Evolutionary conservation across 768 basidiomycete species (phyloP), one percentile per base, ranked within the genome.

Genomic region (Termitomyces sp.): DNA sequence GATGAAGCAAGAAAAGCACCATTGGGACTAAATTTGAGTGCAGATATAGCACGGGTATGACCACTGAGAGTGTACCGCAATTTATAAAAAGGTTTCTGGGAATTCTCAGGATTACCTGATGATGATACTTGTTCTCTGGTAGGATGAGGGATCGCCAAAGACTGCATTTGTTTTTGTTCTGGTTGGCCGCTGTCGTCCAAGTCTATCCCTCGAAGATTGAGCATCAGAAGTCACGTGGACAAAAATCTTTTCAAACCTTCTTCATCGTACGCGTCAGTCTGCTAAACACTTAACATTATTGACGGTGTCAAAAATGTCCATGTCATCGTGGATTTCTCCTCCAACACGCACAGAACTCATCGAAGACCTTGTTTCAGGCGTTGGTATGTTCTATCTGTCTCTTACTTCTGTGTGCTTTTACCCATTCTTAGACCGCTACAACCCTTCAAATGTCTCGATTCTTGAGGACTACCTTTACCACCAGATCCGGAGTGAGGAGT

Each of bases 381-480:
- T 94, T 48, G 92, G 92, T 91, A 90, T 71, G 51, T 38, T n/a
- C 52, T 47, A 11, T 33, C 49, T 24, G 33, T 46, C 46, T 41
- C 7, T 14, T 54, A 32, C 40, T 58, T 18, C 41, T 51, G 54
- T 40, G 52, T 30, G 57, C 57, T 52, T 53, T 51, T 32, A 51
- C 9, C 57, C 55, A 46, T 49, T 36, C 49, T 57, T 47, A 97
- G 96, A 98, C 78, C 88, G 96, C 58, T 98, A 98, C 74, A 98
- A 98, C 74, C 96, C 96, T 44, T 87, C 88, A 53, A 98, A 98
- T 71, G 86, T 96, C 58, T 79, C 85, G 38, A 90, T 94, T 63
- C 86, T 98, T 58, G 96, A 98, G 74, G 96, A 98, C 70, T 98
- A 98, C 75, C 85, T 98, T 59, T 92, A 92, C 71, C 88, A 92